These are phyloP conservation scores for Chlamydomonas schloesseri DNA, from an alignment of 139 green algal genomes.

Conservation along the genomic window DNA sequence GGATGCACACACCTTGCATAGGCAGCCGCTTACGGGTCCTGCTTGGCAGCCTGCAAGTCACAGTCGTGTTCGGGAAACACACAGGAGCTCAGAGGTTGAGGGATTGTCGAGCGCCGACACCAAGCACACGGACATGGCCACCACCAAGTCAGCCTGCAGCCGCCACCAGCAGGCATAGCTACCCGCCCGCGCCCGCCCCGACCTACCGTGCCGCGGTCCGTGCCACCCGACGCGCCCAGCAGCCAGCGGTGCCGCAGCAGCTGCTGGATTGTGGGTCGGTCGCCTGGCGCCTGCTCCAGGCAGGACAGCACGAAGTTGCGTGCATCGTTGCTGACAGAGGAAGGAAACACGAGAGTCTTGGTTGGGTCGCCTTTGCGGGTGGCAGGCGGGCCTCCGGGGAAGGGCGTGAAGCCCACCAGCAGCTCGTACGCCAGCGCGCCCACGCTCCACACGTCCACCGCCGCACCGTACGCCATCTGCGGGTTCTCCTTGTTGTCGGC, in stretches of 20 bases:
- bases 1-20: too few relatives aligned
- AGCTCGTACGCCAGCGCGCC: constrained; percentile 71
- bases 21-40: too few relatives aligned
- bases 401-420: constrained; percentile 41
- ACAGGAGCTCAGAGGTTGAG: too few relatives aligned
- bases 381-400: not conserved
- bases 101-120: too few relatives aligned
- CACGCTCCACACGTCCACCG: constrained; percentile 51
- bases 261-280: constrained; percentile 48
- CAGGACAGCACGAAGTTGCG: constrained; percentile 39
- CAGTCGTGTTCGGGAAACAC: too few relatives aligned
- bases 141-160: too few relatives aligned
- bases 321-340: constrained; percentile 27
- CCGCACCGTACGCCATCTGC: constrained; percentile 37
- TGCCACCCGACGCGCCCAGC: too few relatives aligned
- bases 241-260: constrained; percentile 60
- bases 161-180: too few relatives aligned
- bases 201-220: too few relatives aligned
- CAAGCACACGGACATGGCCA: too few relatives aligned
- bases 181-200: too few relatives aligned
- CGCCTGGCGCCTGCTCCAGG: constrained; percentile 26
- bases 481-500: constrained; percentile 51
- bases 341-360: not conserved
- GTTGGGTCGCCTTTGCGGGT: not conserved
- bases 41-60: too few relatives aligned